Percentiles rank a stretch among this genome's conserved stretches.
phyloP scores from a whole-genome alignment of 768 basidiomycete genomes.

The Cubamyces sp. region DNA sequence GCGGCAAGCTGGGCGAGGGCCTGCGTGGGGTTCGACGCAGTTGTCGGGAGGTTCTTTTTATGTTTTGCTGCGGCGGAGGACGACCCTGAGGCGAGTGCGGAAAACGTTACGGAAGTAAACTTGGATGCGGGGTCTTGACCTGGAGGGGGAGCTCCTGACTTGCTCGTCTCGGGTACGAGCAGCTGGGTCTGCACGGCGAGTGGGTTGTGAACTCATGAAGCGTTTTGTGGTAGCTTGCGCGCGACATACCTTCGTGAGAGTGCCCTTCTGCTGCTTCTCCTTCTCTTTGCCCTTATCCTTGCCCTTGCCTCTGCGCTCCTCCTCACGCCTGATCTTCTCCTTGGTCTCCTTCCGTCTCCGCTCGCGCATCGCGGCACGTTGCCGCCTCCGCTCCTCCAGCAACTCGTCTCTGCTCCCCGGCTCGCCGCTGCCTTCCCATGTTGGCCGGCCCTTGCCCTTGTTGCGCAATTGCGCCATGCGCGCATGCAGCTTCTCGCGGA shows the following conservation, averaged over 20 bases:
- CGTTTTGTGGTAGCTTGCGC: neutral
- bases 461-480: slow-evolving; percentile 73
- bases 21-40: slow-evolving; percentile 79
- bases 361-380: slow-evolving; percentile 84
- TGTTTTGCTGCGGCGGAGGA: slow-evolving; percentile 40
- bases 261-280: slow-evolving; percentile 46
- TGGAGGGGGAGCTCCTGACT: slow-evolving; percentile 31
- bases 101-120: slow-evolving; percentile 74
- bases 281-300: slow-evolving; percentile 49
- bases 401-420: slow-evolving; percentile 78
- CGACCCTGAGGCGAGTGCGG: slow-evolving; percentile 55
- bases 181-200: slow-evolving; percentile 58
- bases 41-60: slow-evolving; percentile 65
- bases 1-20: slow-evolving; percentile 81
- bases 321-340: slow-evolving; percentile 75
- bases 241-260: slow-evolving; percentile 58
- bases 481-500: slow-evolving; percentile 76
- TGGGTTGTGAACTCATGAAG: neutral
- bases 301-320: slow-evolving; percentile 56
- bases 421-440: slow-evolving; percentile 33
- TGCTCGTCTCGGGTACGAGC: slow-evolving; percentile 61
- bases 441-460: slow-evolving; percentile 30
- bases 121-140: slow-evolving; percentile 42
- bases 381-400: slow-evolving; percentile 75
- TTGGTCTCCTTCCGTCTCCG: slow-evolving; percentile 82